Percentiles rank a stretch among this genome's conserved stretches.
These are phyloP conservation scores for Trichoderma sp. DNA, from an alignment of 2,329 filamentous ascomycete genomes.

Conservation along the genomic window DNA sequence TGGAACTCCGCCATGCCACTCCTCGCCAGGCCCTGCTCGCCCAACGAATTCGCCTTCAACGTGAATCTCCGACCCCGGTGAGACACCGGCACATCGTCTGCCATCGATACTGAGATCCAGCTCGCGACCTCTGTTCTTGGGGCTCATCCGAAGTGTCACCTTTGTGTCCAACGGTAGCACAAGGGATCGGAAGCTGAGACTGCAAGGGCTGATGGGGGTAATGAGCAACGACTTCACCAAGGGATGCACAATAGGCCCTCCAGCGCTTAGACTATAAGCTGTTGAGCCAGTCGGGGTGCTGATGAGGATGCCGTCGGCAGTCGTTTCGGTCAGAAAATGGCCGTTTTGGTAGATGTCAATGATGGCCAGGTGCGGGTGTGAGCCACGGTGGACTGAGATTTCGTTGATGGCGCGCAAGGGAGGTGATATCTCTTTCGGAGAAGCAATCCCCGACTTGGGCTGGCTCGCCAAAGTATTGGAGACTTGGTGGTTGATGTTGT, in stretches of 20 bases:
- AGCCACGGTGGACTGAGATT: conserved; percentile 87
- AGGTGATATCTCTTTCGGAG: conserved; percentile 41
- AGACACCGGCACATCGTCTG: conserved; percentile 65
- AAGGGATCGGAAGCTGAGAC: conserved; percentile 86
- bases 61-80: conserved; percentile 78
- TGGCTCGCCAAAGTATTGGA: conserved; percentile 48
- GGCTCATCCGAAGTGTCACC: conserved; percentile 78
- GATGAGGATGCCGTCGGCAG: conserved; percentile 92
- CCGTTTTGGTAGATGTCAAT: conserved; percentile 90
- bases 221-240: conserved; percentile 85
- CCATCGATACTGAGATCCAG: conserved; percentile 81
- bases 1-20: conserved; percentile 79
- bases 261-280: conserved; percentile 90
- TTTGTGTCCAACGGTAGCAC: conserved; percentile 85
- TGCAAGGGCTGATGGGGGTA: conserved; percentile 92
- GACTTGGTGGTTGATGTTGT: conserved; percentile 56
- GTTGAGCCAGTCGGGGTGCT: conserved; percentile 94
- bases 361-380: conserved; percentile 85
- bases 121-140: conserved; percentile 74
- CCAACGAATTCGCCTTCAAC: conserved; percentile 84
- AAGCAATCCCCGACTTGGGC: conserved; percentile 43
- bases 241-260: conserved; percentile 92
- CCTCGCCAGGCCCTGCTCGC: conserved; percentile 40
- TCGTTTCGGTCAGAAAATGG: conserved; percentile 87
- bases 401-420: conserved; percentile 83